A percentile compares a stretch with the other conserved stretches of the same genome.
Conservation (phyloP, 257 asterid species). For the Nicotiana tabacum region DNA sequence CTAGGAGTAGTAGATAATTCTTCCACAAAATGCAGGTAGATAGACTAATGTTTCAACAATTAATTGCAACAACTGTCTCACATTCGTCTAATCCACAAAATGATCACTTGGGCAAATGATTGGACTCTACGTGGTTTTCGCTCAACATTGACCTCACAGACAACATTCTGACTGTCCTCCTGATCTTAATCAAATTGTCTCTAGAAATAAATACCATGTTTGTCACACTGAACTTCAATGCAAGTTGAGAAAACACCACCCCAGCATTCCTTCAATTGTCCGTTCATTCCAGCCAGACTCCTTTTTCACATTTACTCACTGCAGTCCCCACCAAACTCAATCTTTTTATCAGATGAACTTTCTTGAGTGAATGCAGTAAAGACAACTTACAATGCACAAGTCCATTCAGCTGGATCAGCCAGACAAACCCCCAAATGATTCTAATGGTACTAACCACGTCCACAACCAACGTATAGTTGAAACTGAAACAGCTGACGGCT, state of each 20-base stretch:
- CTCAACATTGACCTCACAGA: too few relatives aligned
- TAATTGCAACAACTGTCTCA: too few relatives aligned
- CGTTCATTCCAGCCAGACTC: conserved; percentile 35
- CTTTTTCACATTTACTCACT: conserved; percentile 27
- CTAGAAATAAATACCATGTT: conserved; percentile 14
- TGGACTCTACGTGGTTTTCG: too few relatives aligned
- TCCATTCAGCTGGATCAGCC: conserved; percentile 27
- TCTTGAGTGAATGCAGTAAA: too few relatives aligned
- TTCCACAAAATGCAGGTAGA: too few relatives aligned
- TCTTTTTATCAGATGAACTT: too few relatives aligned
- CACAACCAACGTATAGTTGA: conserved; percentile 29
- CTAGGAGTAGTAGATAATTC: too few relatives aligned
- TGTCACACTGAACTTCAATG: neutral
- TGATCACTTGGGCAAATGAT: too few relatives aligned
- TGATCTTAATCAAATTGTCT: conserved; percentile 6
- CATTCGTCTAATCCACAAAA: too few relatives aligned
- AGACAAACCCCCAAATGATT: conserved; percentile 20
- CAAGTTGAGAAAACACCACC: neutral
- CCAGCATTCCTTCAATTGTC: conserved; percentile 31
- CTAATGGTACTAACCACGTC: conserved; percentile 16
- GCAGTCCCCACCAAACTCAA: conserved; percentile 9
- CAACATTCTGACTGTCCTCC: neutral
- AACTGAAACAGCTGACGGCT: conserved; percentile 40
- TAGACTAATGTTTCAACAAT: too few relatives aligned
- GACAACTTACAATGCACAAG: conserved; percentile 22